phyloP scores from a whole-genome alignment of 1,284 basidiomycete genomes.

The Marasmius sp. region DNA sequence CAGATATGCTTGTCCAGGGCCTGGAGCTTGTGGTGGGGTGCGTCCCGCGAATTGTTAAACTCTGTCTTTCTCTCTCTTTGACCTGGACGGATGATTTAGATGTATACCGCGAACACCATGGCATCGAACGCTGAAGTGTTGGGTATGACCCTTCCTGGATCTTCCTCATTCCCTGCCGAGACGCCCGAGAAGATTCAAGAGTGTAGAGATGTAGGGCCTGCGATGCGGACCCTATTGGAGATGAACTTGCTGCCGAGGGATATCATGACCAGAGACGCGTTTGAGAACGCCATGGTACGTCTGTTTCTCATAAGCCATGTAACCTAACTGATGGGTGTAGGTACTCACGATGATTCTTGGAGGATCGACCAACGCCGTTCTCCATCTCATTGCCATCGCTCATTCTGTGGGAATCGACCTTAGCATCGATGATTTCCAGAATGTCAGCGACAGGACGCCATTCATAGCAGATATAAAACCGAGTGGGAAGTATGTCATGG shows the following conservation, averaged over 20 bases:
- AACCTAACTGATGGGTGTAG: conserved; percentile 37
- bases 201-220: conserved; percentile 77
- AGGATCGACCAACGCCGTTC: conserved; percentile 90
- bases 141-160: conserved; percentile 96
- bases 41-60: conserved; percentile 29
- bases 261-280: conserved; percentile 94
- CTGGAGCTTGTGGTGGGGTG: conserved; percentile 94
- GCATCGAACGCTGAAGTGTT: conserved; percentile 89
- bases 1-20: conserved; percentile 90
- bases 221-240: conserved; percentile 84
- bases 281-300: conserved; percentile 93
- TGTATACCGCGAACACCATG: conserved; percentile 98
- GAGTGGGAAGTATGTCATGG: conserved; percentile 89
- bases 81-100: conserved; percentile 45
- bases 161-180: conserved; percentile 92
- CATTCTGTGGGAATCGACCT: conserved; percentile 85
- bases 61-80: conserved; percentile 12
- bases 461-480: conserved; percentile 92
- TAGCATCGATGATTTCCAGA: conserved; percentile 85
- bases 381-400: conserved; percentile 89
- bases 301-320: conserved; percentile 6
- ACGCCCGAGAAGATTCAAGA: conserved; percentile 86
- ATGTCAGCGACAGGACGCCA: conserved; percentile 80
- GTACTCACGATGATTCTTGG: conserved; percentile 93
- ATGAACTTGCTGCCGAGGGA: conserved; percentile 92